These are phyloP conservation scores for Isatis tinctoria DNA, from an alignment of 345 rosid species.

Conservation along the genomic window DNA sequence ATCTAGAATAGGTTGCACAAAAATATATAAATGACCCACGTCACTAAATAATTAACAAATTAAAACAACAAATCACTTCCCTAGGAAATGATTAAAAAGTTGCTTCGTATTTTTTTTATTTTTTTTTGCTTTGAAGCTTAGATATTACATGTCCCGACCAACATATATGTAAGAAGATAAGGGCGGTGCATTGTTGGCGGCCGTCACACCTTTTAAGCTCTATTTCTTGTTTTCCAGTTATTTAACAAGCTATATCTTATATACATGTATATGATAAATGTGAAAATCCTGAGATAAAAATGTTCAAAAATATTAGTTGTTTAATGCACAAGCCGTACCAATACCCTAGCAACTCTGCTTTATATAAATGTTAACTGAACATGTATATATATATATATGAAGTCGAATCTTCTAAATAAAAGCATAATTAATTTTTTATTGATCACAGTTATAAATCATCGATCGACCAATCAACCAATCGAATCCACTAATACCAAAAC, in stretches of 20 bases:
- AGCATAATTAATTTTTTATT: background rate
- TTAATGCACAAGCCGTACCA: background rate
- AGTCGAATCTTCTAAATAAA: background rate
- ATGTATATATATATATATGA: background rate
- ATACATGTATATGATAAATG: background rate
- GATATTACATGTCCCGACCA: conserved; percentile 20
- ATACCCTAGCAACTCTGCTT: background rate
- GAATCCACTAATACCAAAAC: background rate
- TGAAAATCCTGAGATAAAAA: background rate
- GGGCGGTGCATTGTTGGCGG: conserved; percentile 24
- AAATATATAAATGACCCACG: background rate
- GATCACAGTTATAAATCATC: background rate
- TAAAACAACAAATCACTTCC: background rate
- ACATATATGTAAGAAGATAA: conserved; percentile 5
- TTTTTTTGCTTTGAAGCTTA: conserved; percentile 9
- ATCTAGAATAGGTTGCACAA: background rate
- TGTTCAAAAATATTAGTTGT: too few relatives aligned
- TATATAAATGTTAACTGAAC: background rate
- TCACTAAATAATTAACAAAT: background rate
- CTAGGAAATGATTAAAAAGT: conserved; percentile 7
- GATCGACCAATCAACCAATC: background rate
- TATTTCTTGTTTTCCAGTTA: background rate
- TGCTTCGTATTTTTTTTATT: background rate
- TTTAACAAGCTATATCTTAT: background rate
- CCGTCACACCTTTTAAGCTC: conserved; percentile 7